Percentiles rank a stretch among this genome's conserved stretches.
Evolutionary conservation across 2,329 filamentous ascomycete species (phyloP).

Genomic region (Alternaria atra): DNA sequence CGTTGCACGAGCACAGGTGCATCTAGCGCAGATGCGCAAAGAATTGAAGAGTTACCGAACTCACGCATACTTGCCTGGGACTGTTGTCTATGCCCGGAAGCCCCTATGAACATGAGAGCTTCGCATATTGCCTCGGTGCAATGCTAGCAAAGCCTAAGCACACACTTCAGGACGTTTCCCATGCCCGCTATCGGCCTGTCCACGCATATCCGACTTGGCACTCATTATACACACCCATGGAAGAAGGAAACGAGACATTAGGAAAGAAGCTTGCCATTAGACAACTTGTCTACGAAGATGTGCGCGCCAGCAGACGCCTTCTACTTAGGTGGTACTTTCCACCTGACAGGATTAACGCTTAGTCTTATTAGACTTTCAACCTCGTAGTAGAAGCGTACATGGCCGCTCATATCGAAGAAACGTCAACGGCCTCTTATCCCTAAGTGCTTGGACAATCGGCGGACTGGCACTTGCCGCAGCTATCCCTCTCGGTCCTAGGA

Average conservation of each 20-base stretch:
- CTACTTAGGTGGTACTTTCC: no score
- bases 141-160: neutral
- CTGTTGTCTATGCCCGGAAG: constrained; percentile 50
- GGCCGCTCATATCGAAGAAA: neutral
- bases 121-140: neutral
- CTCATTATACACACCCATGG: neutral
- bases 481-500: neutral
- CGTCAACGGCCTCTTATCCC: neutral
- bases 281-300: neutral
- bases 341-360: neutral
- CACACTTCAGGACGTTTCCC: neutral
- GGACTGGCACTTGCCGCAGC: neutral
- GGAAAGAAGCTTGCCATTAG: neutral
- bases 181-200: neutral
- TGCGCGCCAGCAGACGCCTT: neutral
- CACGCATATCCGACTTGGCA: neutral
- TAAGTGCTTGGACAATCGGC: neutral
- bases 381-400: neutral
- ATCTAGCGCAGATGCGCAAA: constrained; percentile 49
- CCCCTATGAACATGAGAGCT: constrained; percentile 29
- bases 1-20: constrained; percentile 45
- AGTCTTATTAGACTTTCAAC: neutral
- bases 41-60: constrained; percentile 44
- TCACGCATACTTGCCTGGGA: constrained; percentile 50
- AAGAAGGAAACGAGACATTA: neutral